These are phyloP conservation scores for Chrysanthemum makinoi DNA, from an alignment of 129 eudicot species.

Conservation along the genomic window DNA sequence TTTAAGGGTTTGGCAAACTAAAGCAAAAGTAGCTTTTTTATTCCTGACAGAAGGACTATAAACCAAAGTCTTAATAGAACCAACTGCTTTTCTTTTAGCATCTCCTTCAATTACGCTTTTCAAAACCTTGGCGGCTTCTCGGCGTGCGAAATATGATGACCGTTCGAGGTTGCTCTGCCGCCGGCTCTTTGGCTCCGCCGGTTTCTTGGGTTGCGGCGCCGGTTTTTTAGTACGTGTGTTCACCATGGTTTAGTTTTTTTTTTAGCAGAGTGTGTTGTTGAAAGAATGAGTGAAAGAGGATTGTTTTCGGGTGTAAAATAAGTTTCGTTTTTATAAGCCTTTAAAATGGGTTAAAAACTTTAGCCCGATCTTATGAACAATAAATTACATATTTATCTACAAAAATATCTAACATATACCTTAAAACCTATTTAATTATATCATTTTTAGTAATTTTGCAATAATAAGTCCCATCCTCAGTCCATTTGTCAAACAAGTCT, in stretches of 20 bases:
- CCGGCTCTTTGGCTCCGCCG: conserved; percentile 31
- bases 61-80: conserved; percentile 78
- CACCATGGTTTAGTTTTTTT: background rate
- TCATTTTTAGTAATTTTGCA: too few relatives aligned
- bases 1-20: conserved; percentile 95
- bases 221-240: conserved; percentile 21
- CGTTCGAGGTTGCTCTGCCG: conserved; percentile 62
- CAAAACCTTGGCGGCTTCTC: conserved; percentile 92
- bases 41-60: conserved; percentile 74
- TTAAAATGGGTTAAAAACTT: too few relatives aligned
- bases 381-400: too few relatives aligned
- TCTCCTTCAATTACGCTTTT: conserved; percentile 74
- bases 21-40: conserved; percentile 84
- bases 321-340: too few relatives aligned
- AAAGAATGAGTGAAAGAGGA: too few relatives aligned
- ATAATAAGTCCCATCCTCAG: too few relatives aligned
- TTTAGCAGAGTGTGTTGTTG: too few relatives aligned
- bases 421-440: too few relatives aligned
- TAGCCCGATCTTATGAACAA: too few relatives aligned
- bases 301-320: too few relatives aligned
- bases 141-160: conserved; percentile 79
- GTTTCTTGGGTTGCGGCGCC: conserved; percentile 27
- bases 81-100: conserved; percentile 75
- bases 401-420: too few relatives aligned
- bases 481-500: too few relatives aligned